A percentile compares a stretch with the other conserved stretches of the same genome.
phyloP scores from a whole-genome alignment of 2,329 filamentous ascomycete species.

The Neurospora sp. region DNA sequence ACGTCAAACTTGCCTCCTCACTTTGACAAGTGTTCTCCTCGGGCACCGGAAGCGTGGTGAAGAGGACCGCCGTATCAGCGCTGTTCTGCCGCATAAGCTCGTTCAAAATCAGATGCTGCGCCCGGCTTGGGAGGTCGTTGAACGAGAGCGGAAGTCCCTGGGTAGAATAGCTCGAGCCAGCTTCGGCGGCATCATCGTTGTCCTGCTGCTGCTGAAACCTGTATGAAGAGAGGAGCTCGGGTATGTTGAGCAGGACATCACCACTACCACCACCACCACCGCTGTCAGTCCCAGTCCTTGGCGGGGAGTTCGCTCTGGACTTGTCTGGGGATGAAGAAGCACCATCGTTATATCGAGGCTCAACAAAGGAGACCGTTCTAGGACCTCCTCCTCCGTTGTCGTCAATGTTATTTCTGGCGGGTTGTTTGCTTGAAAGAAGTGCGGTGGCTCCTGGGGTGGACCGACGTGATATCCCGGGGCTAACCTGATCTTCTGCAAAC shows the following conservation, averaged over 20 bases:
- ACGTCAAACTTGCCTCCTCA: conserved; percentile 60
- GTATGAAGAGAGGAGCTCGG: conserved; percentile 34
- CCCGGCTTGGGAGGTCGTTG: conserved; percentile 75
- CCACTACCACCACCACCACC: conserved; percentile 5
- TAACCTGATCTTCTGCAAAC: conserved; percentile 48
- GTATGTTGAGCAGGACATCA: conserved; percentile 33
- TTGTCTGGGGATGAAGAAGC: conserved; percentile 10
- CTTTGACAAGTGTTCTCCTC: conserved; percentile 65
- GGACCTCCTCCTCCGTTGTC: conserved; percentile 48
- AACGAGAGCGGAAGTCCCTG: conserved; percentile 65
- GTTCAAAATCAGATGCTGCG: conserved; percentile 79
- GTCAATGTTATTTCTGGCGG: conserved; percentile 49
- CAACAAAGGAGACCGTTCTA: conserved; percentile 56
- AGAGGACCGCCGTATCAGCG: conserved; percentile 62
- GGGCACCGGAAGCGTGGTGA: conserved; percentile 77
- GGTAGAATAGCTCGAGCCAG: conserved; percentile 41
- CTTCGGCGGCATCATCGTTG: conserved; percentile 16
- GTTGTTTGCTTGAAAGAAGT: conserved; percentile 51
- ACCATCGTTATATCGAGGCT: conserved; percentile 20
- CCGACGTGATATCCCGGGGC: conserved; percentile 32
- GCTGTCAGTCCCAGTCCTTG: conserved; percentile 4
- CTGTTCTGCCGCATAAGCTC: conserved; percentile 67
- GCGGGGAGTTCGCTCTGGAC: conserved; percentile 40
- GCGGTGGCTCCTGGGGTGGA: conserved; percentile 32
- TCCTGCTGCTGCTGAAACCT: conserved; percentile 14